Evolutionary conservation across 192 early-diverging fungal genomes (phyloP).

Genomic region (Entomortierella lignicola): DNA sequence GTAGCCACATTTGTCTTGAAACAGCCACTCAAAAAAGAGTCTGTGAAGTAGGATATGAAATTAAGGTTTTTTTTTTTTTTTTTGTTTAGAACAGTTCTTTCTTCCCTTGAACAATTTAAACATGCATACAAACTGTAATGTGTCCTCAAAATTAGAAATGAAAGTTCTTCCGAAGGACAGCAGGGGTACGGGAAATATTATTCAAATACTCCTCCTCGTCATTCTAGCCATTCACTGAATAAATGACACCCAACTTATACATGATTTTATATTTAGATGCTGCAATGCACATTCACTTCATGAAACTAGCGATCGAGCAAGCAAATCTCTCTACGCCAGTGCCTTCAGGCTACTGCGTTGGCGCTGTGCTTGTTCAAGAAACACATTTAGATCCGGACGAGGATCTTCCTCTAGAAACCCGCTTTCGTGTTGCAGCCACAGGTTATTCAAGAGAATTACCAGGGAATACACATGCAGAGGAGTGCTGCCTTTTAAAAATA

Average conservation of each 20-base stretch:
- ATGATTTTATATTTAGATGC: slow-evolving; percentile 21
- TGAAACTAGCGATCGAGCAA: slow-evolving; percentile 87
- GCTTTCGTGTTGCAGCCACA: slow-evolving; percentile 73
- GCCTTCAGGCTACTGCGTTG: slow-evolving; percentile 91
- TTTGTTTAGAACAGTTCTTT: neutral
- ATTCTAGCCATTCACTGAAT: neutral
- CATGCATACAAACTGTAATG: neutral
- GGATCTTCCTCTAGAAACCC: slow-evolving; percentile 15
- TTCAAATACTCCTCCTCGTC: neutral
- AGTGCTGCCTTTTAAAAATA: slow-evolving; percentile 88
- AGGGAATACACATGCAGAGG: slow-evolving; percentile 97
- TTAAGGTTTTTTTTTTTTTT: neutral
- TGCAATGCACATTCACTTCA: slow-evolving; percentile 72
- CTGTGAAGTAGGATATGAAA: neutral
- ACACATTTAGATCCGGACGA: slow-evolving; percentile 12
- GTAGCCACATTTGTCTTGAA: no score
- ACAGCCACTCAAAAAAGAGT: neutral
- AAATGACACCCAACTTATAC: no score
- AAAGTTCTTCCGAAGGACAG: slow-evolving; percentile 25
- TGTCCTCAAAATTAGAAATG: slow-evolving; percentile 1
- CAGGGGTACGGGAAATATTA: neutral
- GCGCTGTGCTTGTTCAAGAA: slow-evolving; percentile 77
- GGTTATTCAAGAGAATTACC: slow-evolving; percentile 94
- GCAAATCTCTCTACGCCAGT: slow-evolving; percentile 83
- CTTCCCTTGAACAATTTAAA: neutral